Evolutionary conservation across 1,284 basidiomycete species (phyloP), one percentile per base, ranked within the genome.

Genomic region (Schizopora paradoxa): DNA sequence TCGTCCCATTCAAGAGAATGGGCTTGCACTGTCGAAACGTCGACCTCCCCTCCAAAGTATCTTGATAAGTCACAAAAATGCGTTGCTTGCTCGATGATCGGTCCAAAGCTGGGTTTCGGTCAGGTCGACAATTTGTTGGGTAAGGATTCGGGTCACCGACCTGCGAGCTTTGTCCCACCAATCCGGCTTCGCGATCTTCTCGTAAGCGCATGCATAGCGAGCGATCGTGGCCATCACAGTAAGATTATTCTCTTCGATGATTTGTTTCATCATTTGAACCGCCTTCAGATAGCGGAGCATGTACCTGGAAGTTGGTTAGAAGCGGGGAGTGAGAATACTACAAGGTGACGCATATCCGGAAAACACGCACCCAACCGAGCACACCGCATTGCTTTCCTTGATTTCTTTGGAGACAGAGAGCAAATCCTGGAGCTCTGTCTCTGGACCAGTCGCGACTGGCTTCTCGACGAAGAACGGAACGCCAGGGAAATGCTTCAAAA

Each of bases 141-240:
- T 27, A 28, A 35, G 41, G 31, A 10, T 23, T 22, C 27, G 32
- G 14, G 45, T n/a, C 41, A 48, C 43, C 36, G 60, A 83, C 79
- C 85, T 86, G 69, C 79, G 89, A 21, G 85, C 79, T 70, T 98
- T 98, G 76, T 95, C 86, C 96, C 96, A 99, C 95, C 96, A 96
- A 57, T 93, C 90, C 4, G 80, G 82, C 69, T 96, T 96, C 39
- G 82, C 82, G 54, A 95, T 93, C 18, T 81, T 72, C 66, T 91
- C 82, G 62, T 96, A 97, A 18, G 95, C 94, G 64, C 87, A 90
- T 29, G 92, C 91, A 68, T 98, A 98, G 53, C 94, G 87, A 7
- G 93, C 94, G 56, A 94, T 86, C 43, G 94, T 97, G 43, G 88
- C 79, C 94, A 99, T 98, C 48, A 99, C 93, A n/a, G 87, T 88